A percentile compares a stretch with the other conserved stretches of the same genome.
Evolutionary conservation across 1,139 yeast species (phyloP).

Genomic region (Eremothecium gossypii): DNA sequence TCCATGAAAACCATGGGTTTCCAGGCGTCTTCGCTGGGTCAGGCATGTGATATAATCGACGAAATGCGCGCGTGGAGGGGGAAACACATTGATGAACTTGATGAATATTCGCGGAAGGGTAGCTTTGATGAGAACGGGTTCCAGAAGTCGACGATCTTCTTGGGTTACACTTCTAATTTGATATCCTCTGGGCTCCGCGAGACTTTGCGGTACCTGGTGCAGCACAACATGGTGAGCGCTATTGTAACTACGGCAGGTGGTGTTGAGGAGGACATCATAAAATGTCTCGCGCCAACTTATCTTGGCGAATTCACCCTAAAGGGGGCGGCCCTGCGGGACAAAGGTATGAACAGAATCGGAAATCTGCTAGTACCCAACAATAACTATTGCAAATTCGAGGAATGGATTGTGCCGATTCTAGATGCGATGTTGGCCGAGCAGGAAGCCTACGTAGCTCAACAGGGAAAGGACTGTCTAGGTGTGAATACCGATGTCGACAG

Average conservation of each 20-base stretch:
- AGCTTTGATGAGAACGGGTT: conserved; percentile 71
- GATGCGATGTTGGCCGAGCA: conserved; percentile 86
- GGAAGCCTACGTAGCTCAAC: conserved; percentile 49
- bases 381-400: conserved; percentile 93
- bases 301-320: conserved; percentile 81
- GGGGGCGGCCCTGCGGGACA: conserved; percentile 76
- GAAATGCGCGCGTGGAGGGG: conserved; percentile 94
- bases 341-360: conserved; percentile 97
- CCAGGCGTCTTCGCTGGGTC: conserved; percentile 79
- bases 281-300: conserved; percentile 91
- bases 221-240: conserved; percentile 89
- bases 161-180: conserved; percentile 96
- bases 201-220: conserved; percentile 78
- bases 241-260: conserved; percentile 97
- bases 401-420: conserved; percentile 93
- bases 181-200: conserved; percentile 92
- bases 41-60: conserved; percentile 85
- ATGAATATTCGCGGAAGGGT: conserved; percentile 63
- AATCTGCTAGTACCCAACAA: conserved; percentile 94
- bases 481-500: conserved; percentile 38
- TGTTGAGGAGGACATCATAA: conserved; percentile 91
- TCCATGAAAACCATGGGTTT: conserved; percentile 97
- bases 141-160: conserved; percentile 80
- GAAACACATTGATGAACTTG: conserved; percentile 50
- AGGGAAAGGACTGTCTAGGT: conserved; percentile 44